phyloP scores from a whole-genome alignment of 306 rosid species.

The Pachyrhizus erosus region DNA sequence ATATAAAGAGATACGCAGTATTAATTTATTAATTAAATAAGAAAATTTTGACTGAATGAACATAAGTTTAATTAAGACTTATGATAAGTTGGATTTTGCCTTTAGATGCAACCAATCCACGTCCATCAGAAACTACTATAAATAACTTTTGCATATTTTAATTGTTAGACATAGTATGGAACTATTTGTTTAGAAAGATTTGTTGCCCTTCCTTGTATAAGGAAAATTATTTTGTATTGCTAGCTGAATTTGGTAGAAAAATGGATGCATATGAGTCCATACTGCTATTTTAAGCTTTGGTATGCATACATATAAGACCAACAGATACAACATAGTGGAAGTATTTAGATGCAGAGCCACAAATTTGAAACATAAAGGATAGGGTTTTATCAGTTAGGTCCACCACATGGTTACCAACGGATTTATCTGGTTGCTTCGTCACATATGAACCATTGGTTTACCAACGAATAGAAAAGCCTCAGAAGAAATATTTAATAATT shows the following conservation, averaged over 20 bases:
- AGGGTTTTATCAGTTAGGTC: slow-evolving; percentile 60
- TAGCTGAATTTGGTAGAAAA: neutral
- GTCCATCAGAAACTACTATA: no score
- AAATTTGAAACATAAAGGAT: slow-evolving; percentile 53
- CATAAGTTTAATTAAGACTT: neutral
- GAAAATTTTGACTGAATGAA: neutral
- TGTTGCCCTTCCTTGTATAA: neutral
- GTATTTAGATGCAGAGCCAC: slow-evolving; percentile 41
- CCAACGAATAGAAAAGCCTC: slow-evolving; percentile 25
- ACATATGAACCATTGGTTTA: slow-evolving; percentile 50
- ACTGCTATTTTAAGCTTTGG: neutral
- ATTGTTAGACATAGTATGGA: no score
- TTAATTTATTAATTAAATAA: neutral
- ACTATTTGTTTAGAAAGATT: neutral
- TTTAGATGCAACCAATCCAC: neutral
- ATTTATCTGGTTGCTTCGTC: slow-evolving; percentile 36
- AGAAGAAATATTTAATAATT: neutral
- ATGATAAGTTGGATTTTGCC: neutral
- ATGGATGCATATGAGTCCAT: neutral
- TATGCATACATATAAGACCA: neutral
- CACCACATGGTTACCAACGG: slow-evolving; percentile 35
- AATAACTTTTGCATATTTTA: no score
- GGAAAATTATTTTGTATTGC: neutral
- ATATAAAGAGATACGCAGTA: neutral
- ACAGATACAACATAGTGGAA: neutral